A percentile compares a stretch with the other conserved stretches of the same genome.
Conservation (phyloP, 2,329 filamentous ascomycete genomes). For the Cladosporium halotolerans region DNA sequence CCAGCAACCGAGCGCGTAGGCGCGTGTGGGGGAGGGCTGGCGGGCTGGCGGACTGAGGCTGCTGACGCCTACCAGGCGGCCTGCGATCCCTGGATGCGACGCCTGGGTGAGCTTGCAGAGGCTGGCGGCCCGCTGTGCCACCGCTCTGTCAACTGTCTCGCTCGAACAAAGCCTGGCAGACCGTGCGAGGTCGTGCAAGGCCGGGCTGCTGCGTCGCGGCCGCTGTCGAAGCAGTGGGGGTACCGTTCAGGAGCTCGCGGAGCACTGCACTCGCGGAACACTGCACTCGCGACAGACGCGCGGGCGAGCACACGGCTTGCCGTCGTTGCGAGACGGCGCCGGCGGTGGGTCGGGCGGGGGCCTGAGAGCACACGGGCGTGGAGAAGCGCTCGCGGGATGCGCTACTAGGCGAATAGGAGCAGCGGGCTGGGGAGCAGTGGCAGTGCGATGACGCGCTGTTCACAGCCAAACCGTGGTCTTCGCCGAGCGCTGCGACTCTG, state of each 20-base stretch:
- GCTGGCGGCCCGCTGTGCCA: neutral
- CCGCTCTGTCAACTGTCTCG: constrained; percentile 11
- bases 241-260: too few species aligned
- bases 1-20: neutral
- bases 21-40: neutral
- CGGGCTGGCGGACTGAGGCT: neutral
- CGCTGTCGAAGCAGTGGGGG: neutral
- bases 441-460: constrained; percentile 6
- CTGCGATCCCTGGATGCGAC: too few species aligned
- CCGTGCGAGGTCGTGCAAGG: neutral
- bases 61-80: neutral
- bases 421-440: neutral
- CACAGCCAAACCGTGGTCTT: constrained; percentile 6
- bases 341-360: neutral
- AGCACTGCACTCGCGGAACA: too few species aligned
- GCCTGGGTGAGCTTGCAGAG: too few species aligned
- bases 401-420: too few species aligned
- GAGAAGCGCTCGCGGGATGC: too few species aligned
- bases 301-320: neutral
- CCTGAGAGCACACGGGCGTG: constrained; percentile 4
- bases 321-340: too few species aligned
- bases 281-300: neutral
- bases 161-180: constrained; percentile 6
- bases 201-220: neutral
- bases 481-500: neutral